Percentiles rank a stretch among this genome's conserved stretches.
Evolutionary conservation across 139 green algal species (phyloP).

Genomic region (Chlorella vulgaris): DNA sequence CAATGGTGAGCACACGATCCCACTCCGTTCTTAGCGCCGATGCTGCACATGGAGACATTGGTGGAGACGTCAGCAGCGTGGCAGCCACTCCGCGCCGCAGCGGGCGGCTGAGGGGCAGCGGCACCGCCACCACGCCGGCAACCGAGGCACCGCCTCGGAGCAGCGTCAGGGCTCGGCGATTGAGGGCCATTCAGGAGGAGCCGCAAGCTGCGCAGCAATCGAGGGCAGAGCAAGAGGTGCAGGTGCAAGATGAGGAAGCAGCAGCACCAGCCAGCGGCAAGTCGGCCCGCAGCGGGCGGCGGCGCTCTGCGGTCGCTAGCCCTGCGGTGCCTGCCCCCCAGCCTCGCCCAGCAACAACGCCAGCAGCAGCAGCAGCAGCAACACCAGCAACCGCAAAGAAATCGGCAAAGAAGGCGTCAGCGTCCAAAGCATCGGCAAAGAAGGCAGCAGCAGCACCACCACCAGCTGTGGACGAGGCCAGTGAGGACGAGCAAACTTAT

Average conservation of each 20-base stretch:
- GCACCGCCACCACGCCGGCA: not conserved
- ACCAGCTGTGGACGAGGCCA: no score
- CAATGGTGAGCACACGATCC: conserved; percentile 35
- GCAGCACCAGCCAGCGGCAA: not conserved
- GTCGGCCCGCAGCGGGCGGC: not conserved
- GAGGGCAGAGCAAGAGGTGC: not conserved
- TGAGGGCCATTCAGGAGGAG: not conserved
- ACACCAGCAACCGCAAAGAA: no score
- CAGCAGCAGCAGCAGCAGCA: not conserved
- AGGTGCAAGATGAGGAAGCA: not conserved
- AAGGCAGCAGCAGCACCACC: not conserved
- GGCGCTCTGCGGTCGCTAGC: not conserved
- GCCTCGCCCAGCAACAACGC: not conserved
- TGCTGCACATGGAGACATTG: not conserved
- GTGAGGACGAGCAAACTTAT: not conserved
- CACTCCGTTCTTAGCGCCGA: conserved; percentile 8
- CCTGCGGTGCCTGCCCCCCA: not conserved
- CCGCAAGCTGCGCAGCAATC: not conserved
- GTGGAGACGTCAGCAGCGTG: conserved; percentile 5
- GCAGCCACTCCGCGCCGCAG: not conserved
- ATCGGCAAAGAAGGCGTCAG: not conserved
- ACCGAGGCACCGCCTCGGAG: not conserved
- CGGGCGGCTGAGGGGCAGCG: not conserved
- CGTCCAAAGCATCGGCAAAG: not conserved
- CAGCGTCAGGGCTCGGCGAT: not conserved